Conservation (phyloP, 2,329 filamentous ascomycete species). For the Chalara sp. region DNA sequence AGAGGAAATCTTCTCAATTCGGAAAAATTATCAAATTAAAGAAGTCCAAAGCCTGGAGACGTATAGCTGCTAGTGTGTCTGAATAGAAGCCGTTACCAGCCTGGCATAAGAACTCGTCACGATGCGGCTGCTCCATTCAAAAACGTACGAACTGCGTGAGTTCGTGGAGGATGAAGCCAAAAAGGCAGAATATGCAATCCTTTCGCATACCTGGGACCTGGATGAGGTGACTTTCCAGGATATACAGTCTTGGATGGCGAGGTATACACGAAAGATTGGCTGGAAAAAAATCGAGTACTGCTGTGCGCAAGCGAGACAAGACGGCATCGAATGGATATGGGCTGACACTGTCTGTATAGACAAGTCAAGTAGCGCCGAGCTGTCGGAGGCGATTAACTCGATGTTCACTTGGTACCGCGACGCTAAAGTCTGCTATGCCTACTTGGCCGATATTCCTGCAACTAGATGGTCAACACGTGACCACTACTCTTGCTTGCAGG, state of each 20-base stretch:
- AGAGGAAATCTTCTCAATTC: no score
- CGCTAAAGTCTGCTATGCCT: constrained; percentile 6
- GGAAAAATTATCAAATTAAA: no score
- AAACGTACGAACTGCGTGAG: not conserved
- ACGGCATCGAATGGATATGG: constrained; percentile 4
- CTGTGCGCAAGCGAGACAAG: not conserved
- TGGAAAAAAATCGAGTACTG: constrained; percentile 2
- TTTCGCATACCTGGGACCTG: constrained; percentile 4
- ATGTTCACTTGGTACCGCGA: constrained; percentile 2
- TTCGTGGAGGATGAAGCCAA: not conserved
- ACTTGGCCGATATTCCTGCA: constrained; percentile 1
- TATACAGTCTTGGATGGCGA: not conserved
- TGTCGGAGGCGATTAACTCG: no score
- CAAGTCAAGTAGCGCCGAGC: no score
- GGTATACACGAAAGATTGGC: constrained; percentile 1
- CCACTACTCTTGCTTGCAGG: not conserved
- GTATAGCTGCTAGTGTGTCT: not conserved
- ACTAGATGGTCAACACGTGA: not conserved
- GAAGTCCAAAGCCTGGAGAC: not conserved
- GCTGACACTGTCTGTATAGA: constrained; percentile 6
- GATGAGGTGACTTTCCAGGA: constrained; percentile 3
- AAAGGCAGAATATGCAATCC: constrained; percentile 5
- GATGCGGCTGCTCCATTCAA: not conserved
- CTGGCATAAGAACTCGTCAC: not conserved
- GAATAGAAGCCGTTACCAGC: not conserved